Conservation (phyloP, 768 basidiomycete species). For the Termitomyces sp. region DNA sequence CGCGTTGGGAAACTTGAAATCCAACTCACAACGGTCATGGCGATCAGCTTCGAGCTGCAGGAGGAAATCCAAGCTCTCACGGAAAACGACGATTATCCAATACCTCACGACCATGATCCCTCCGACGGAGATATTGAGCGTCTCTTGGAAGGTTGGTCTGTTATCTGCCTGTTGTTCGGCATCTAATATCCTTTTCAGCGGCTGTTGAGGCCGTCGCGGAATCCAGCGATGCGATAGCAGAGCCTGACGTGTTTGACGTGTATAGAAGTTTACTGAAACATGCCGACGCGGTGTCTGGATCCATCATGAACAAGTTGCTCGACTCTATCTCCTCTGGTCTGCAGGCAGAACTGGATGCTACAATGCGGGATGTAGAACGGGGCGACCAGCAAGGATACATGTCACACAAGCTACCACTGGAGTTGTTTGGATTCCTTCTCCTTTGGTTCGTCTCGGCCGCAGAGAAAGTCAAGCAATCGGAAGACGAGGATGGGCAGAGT, state of each 20-base stretch:
- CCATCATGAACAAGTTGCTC: slow-evolving; percentile 77
- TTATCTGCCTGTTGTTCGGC: not conserved
- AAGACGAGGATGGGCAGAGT: slow-evolving; percentile 31
- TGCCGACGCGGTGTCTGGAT: slow-evolving; percentile 53
- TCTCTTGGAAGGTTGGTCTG: slow-evolving; percentile 51
- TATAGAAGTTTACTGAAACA: slow-evolving; percentile 81
- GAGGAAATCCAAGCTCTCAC: slow-evolving; percentile 68
- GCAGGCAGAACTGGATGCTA: slow-evolving; percentile 65
- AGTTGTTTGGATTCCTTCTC: slow-evolving; percentile 90
- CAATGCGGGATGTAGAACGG: slow-evolving; percentile 61
- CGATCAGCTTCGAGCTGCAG: slow-evolving; percentile 62
- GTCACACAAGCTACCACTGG: slow-evolving; percentile 69
- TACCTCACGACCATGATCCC: slow-evolving; percentile 65
- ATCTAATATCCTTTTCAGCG: slow-evolving; percentile 31
- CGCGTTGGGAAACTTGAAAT: slow-evolving; percentile 6
- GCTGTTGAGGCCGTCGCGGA: slow-evolving; percentile 81
- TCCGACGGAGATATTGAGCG: slow-evolving; percentile 45
- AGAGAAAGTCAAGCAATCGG: slow-evolving; percentile 65
- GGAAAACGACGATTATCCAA: slow-evolving; percentile 57
- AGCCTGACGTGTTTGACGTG: slow-evolving; percentile 71
- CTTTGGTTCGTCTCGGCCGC: slow-evolving; percentile 84
- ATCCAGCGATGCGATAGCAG: slow-evolving; percentile 64
- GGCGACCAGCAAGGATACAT: slow-evolving; percentile 59
- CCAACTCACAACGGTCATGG: slow-evolving; percentile 37
- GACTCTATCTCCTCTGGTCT: slow-evolving; percentile 83